Conservation (phyloP, 2,329 filamentous ascomycete species). For the Monosporascus sp. region DNA sequence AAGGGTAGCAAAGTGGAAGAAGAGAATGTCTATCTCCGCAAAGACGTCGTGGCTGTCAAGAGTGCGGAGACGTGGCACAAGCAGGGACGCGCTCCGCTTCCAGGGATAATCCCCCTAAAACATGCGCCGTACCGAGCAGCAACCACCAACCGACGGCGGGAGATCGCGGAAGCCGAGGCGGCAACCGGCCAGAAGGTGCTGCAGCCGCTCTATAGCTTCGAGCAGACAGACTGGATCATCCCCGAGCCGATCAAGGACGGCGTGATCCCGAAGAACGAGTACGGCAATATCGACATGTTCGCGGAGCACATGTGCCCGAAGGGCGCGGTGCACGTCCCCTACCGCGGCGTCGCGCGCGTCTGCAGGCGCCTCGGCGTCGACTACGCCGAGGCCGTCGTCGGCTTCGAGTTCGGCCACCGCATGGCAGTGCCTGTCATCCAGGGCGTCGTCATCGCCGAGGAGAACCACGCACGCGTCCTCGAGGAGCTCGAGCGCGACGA, state of each 20-base stretch:
- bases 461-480: slow-evolving; percentile 69
- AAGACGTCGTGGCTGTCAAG: slow-evolving; percentile 79
- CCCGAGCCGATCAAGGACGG: slow-evolving; percentile 81
- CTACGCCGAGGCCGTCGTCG: slow-evolving; percentile 89
- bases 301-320: slow-evolving; percentile 85
- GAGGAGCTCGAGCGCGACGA: slow-evolving; percentile 77
- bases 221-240: slow-evolving; percentile 95
- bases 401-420: slow-evolving; percentile 92
- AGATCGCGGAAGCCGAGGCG: slow-evolving; percentile 80
- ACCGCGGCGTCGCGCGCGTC: slow-evolving; percentile 69
- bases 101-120: slow-evolving; percentile 74
- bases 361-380: slow-evolving; percentile 83
- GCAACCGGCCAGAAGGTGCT: slow-evolving; percentile 76
- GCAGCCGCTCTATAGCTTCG: slow-evolving; percentile 77
- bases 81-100: slow-evolving; percentile 73
- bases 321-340: slow-evolving; percentile 77
- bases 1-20: slow-evolving; percentile 70
- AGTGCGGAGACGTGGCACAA: slow-evolving; percentile 97
- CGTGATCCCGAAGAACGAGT: slow-evolving; percentile 87
- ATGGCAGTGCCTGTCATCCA: slow-evolving; percentile 90
- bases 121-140: slow-evolving; percentile 86
- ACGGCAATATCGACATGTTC: slow-evolving; percentile 95
- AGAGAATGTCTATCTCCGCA: slow-evolving; percentile 75
- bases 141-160: slow-evolving; percentile 78
- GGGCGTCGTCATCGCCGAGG: slow-evolving; percentile 81